Base-by-base conservation (phyloP, 805 yeast genomes). In the Saccharomycopsis babjevae region DNA sequence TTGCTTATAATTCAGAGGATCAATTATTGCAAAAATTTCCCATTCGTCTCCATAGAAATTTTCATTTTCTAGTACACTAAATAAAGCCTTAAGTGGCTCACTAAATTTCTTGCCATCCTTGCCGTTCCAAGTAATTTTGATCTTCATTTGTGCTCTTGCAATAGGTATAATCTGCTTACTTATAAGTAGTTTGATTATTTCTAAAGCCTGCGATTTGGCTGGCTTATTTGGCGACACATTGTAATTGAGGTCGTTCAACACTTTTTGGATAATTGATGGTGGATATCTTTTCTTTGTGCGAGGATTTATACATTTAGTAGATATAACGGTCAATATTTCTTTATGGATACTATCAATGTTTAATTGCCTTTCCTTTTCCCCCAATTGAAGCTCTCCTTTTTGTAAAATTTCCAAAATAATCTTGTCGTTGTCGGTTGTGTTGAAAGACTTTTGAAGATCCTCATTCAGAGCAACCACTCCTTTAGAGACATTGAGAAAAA, bases 371-470 rank as follows among this genome's bases (percentile, higher is more conserved):
- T 94, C 99, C 75, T 89, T 91, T 72, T 90, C 97, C 67, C 94
- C 90, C 59, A 94, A 80, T 71, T 94, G 98, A 66, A 94, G 86
- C 72, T 94, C 99, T 46, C 99, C 99, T 70, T 89, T 90, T 61
- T 82, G 83, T 62, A 94, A 74, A 59, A 94, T 94, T 68, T 90
- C 97, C 58, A 82, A 76, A 30, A 94, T 84, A 57, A 92, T 88
- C 40, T 79, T 78, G 68, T 91, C 89, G 13, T 82, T 79, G 67
- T 92, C 87, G 0, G 91, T 83, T 0, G 90, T 81, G 0, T 88
- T 91, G 70, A 94, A 93, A 1, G 86, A 78, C 60, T 83, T 79
- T 65, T 79, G 75, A 25, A 94, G 75, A 62, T 93, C 97, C 10
- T 89, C 96, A 66, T 88, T 83, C 18, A 92, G 84, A 2, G 98